Percentiles rank a stretch among this genome's conserved stretches.
Conservation (phyloP, 352 stramenopile species). For the Pythium graminicola region DNA sequence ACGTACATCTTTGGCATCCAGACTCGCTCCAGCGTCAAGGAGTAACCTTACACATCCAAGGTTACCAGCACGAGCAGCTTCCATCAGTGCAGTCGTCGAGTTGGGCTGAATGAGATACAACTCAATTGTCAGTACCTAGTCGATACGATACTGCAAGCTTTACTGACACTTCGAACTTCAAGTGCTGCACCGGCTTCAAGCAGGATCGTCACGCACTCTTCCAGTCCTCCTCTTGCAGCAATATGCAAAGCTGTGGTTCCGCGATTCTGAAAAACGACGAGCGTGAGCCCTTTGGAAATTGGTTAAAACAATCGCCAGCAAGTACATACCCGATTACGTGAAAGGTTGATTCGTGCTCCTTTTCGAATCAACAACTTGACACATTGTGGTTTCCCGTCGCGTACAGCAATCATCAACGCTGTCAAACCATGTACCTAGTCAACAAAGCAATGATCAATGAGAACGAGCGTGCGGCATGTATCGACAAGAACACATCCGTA, state of each 20-base stretch:
- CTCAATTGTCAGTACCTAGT: not conserved
- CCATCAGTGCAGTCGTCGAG: constrained; percentile 83
- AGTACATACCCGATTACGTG: constrained; percentile 60
- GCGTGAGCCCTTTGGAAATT: not conserved
- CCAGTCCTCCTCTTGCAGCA: constrained; percentile 60
- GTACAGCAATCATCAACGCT: constrained; percentile 72
- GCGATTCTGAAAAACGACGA: constrained; percentile 41
- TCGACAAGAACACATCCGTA: constrained; percentile 17
- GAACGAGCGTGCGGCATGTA: no score
- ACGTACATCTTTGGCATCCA: constrained; percentile 73
- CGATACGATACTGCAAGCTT: no score
- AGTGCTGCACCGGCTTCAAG: constrained; percentile 59
- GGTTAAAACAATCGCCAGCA: not conserved
- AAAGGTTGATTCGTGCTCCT: constrained; percentile 74
- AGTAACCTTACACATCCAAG: constrained; percentile 68
- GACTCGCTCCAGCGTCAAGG: constrained; percentile 54
- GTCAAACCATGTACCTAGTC: constrained; percentile 72
- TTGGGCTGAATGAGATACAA: constrained; percentile 43
- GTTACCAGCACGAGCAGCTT: constrained; percentile 75
- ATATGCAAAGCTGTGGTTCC: constrained; percentile 80
- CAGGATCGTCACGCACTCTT: constrained; percentile 69
- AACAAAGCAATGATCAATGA: not conserved
- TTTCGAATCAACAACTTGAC: constrained; percentile 74
- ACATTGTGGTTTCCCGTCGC: constrained; percentile 57
- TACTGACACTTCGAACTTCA: constrained; percentile 73